Evolutionary conservation across 2,329 filamentous ascomycete species (phyloP), one percentile per base, ranked within the genome.

Genomic region (Aureobasidium sp.): DNA sequence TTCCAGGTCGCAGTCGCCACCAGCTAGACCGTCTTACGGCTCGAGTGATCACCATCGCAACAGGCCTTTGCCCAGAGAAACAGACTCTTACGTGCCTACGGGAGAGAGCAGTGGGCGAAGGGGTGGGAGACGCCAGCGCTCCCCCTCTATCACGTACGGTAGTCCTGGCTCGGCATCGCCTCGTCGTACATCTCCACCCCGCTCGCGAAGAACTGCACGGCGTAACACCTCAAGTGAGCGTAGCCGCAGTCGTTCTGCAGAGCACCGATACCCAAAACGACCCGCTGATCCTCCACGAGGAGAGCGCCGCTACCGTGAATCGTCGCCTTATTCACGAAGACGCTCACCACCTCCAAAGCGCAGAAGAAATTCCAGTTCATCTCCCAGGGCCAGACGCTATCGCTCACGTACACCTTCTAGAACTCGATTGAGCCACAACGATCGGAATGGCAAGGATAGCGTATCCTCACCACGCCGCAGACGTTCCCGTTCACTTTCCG

Each of bases 1-100:
- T 13, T 65, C 64, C 8, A 44, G 61, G 16, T 83, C 81, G 25
- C 76, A 81, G 65, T 84, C 79, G 60, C 76, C 81, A 53, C 81
- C 81, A 29, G 76, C 75, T 59, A 77, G 81, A 67, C 73, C 78
- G 66, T 73, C 76, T 61, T 76, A 78, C 61, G 77, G 78, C 65
- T 78, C 77, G 29, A 75, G 78, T 61, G 71, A 74, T 62, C 69
- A 64, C 59, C 76, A 78, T 61, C 78, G 76, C 62, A 64, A 34
- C 47, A 74, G 75, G 63, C 77, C 77, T 62, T 71, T 75, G 50
- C 74, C 80, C 45, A 80, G 81, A 37, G 78, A 80, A 59, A 76
- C 77, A 62, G 83, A 86, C 69, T 78, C 80, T 32, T 86, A 86
- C 68, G 77, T 84, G 41, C 84, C 84, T 16, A 68, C 73, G 27